Evolutionary conservation across 768 basidiomycete genomes (phyloP), one percentile per base, ranked within the genome.

Genomic region (Cystobasidium onofrii): DNA sequence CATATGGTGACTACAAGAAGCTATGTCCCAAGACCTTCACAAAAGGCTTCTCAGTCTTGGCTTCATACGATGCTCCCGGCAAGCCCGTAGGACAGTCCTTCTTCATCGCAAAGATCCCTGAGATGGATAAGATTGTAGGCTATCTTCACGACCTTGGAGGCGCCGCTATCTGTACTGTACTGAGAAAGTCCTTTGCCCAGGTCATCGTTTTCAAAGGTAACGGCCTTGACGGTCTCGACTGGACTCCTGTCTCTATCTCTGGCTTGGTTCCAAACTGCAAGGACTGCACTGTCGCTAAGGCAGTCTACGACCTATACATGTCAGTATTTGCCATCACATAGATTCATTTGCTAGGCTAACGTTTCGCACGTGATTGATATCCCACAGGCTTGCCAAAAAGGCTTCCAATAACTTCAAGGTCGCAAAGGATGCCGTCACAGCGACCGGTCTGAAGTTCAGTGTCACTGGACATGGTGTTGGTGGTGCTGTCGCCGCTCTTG

Each of bases 121-220:
- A 67, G 43, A 67, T 67, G 65, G 52, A 67, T 23, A 50, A 50
- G 46, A 50, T 50, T 50, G 46, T 50, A n/a, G n/a, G 46, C n/a
- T 3, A 15, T 12, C 3, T 20, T 50, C 3, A 20, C 4, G 12
- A 15, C 46, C 4, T 9, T 9, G 41, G 41, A 43, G 9, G 41
- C 41, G 18, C 41, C 7, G 41, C 41, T 43, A 18, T 43, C n/a
- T n/a, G n/a, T n/a, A n/a, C n/a, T n/a, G n/a, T n/a, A n/a, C n/a
- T n/a, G n/a, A n/a, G n/a, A n/a, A n/a, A n/a, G n/a, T n/a, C n/a
- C n/a, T 50, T 50, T 50, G 9, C 9, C 20, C 18, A 50, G 46
- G 69, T 71, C 52, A 71, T 71, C 69, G 69, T 71, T 54, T 71
- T 71, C 69, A 71, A 71, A 52, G 69, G 69, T 27, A 71, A 71